Conservation (phyloP, 208 protist species). For the Leishmania tropica region DNA sequence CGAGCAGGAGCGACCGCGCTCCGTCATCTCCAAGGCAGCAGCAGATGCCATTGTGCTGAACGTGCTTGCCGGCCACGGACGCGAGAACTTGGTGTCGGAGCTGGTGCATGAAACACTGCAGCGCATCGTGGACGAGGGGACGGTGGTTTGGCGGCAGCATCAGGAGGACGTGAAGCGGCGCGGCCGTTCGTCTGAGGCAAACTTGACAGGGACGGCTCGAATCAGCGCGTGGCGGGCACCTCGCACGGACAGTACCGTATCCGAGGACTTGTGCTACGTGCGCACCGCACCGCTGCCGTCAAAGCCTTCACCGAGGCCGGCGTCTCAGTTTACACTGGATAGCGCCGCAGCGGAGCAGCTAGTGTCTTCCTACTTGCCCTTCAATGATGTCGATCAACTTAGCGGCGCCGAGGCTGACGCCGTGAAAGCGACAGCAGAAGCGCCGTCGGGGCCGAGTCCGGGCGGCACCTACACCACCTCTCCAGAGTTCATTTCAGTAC, state of each 20-base stretch:
- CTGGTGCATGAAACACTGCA: constrained; percentile 74
- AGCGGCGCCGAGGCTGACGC: neutral
- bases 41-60: constrained; percentile 77
- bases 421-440: neutral
- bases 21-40: constrained; percentile 46
- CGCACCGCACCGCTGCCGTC: constrained; percentile 12
- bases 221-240: neutral
- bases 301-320: neutral
- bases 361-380: constrained; percentile 26
- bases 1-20: constrained; percentile 51
- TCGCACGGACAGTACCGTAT: neutral
- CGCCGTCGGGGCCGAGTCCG: neutral
- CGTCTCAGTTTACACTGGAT: neutral
- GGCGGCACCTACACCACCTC: neutral
- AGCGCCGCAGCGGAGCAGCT: constrained; percentile 15
- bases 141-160: constrained; percentile 59
- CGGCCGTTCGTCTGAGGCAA: neutral
- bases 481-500: constrained; percentile 9
- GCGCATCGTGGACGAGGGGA: constrained; percentile 69
- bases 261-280: constrained; percentile 3
- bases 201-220: neutral
- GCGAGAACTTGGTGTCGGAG: constrained; percentile 74
- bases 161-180: constrained; percentile 37
- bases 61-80: constrained; percentile 71
- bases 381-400: constrained; percentile 17